phyloP scores from a whole-genome alignment of 495 filamentous ascomycete species.

The Poronia punctata region DNA sequence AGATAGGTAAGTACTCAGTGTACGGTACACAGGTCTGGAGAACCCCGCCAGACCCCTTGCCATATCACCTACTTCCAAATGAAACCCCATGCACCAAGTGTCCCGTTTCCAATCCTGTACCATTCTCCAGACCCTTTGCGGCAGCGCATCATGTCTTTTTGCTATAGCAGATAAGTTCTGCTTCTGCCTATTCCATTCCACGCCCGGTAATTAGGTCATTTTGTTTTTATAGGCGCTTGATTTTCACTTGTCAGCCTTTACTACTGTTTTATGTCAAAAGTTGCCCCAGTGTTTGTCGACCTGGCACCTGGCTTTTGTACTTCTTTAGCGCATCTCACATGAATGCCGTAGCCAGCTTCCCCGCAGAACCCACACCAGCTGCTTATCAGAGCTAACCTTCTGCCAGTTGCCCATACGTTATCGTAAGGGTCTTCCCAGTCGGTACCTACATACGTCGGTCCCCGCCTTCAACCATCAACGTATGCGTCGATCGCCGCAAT shows the following conservation, averaged over 20 bases:
- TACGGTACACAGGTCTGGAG: constrained; percentile 22
- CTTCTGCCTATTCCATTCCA: constrained; percentile 15
- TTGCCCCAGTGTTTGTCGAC: constrained; percentile 13
- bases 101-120: too few relatives aligned
- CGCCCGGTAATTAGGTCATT: background rate
- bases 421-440: background rate
- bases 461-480: background rate
- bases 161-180: constrained; percentile 21
- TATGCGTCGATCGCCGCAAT: constrained; percentile 2
- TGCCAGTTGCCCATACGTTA: constrained; percentile 4
- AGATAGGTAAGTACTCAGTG: too few relatives aligned
- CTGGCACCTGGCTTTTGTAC: constrained; percentile 11
- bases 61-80: constrained; percentile 19
- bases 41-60: constrained; percentile 24
- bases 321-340: constrained; percentile 20
- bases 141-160: constrained; percentile 18
- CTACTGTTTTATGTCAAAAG: background rate
- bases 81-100: too few relatives aligned
- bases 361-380: constrained; percentile 19
- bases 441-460: too few relatives aligned
- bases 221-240: background rate
- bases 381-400: constrained; percentile 28
- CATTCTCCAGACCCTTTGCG: constrained; percentile 9
- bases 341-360: constrained; percentile 19
- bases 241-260: background rate